These are phyloP conservation scores for Cornus controversa DNA, from an alignment of 148 eudicot species.

Conservation along the genomic window DNA sequence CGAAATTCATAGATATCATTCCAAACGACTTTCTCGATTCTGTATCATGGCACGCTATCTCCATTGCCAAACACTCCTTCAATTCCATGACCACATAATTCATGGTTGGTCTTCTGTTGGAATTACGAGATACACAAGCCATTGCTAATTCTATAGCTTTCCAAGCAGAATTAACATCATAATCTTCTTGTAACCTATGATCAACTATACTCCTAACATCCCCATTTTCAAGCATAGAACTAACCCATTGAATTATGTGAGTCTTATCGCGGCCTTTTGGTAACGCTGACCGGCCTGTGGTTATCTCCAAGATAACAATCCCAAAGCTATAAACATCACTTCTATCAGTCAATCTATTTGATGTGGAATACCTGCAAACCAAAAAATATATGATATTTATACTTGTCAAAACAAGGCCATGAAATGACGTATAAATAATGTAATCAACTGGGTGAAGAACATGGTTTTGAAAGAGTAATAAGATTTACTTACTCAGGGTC, in stretches of 20 bases:
- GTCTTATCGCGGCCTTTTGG: neutral
- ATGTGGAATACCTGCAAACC: neutral
- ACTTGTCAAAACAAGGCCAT: neutral
- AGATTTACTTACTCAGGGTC: slow-evolving; percentile 13
- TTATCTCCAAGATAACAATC: slow-evolving; percentile 9
- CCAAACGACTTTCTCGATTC: too few species aligned
- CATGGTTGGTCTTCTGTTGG: neutral
- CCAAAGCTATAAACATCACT: slow-evolving; percentile 13
- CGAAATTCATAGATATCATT: too few species aligned
- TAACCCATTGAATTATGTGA: neutral
- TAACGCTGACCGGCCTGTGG: neutral
- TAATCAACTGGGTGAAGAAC: too few species aligned
- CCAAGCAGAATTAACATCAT: neutral
- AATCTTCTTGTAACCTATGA: neutral
- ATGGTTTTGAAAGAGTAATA: neutral
- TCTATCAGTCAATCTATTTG: neutral
- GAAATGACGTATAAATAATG: too few species aligned
- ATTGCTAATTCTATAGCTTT: slow-evolving; percentile 7
- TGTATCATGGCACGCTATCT: neutral
- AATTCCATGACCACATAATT: neutral
- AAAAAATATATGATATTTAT: neutral
- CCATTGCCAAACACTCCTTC: neutral
- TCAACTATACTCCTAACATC: neutral
- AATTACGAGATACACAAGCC: neutral
- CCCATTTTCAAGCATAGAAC: neutral